Percentiles rank a stretch among this genome's conserved stretches.
Evolutionary conservation across 495 filamentous ascomycete species (phyloP).

Genomic region (Aspergillus nidulans): DNA sequence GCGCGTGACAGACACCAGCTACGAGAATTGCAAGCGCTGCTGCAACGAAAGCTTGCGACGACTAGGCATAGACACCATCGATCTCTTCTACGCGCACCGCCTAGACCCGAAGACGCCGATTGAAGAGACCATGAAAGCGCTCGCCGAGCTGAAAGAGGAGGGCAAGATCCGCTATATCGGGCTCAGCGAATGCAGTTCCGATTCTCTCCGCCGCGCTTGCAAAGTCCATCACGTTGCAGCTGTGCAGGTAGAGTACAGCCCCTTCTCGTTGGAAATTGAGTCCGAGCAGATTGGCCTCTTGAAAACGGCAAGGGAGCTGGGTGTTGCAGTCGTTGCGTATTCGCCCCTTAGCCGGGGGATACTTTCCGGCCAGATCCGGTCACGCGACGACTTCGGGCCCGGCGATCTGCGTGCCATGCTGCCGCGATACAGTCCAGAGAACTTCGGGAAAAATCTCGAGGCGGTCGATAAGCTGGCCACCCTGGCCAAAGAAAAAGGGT

Average conservation of each 20-base stretch:
- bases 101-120: conserved; percentile 1
- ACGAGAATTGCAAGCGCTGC: neutral
- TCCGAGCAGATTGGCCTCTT: conserved; percentile 1
- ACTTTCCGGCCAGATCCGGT: neutral
- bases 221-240: conserved; percentile 8
- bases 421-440: conserved; percentile 9
- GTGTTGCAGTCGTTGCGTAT: conserved; percentile 8
- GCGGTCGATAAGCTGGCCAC: conserved; percentile 6
- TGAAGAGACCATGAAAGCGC: conserved; percentile 4
- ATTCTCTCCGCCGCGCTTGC: conserved; percentile 13
- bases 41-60: neutral
- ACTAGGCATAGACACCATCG: conserved; percentile 1
- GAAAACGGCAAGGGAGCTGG: conserved; percentile 5
- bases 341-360: conserved; percentile 11
- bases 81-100: conserved; percentile 11
- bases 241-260: conserved; percentile 13
- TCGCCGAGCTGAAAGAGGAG: conserved; percentile 4
- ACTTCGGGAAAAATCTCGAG: conserved; percentile 5
- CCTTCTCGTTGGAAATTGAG: conserved; percentile 13
- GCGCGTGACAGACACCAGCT: neutral
- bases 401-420: neutral
- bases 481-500: conserved; percentile 40
- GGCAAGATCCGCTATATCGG: conserved; percentile 15
- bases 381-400: neutral
- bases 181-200: conserved; percentile 4